These are phyloP conservation scores for Sporopachydermia lactativora DNA, from an alignment of 805 yeast genomes.

Conservation along the genomic window DNA sequence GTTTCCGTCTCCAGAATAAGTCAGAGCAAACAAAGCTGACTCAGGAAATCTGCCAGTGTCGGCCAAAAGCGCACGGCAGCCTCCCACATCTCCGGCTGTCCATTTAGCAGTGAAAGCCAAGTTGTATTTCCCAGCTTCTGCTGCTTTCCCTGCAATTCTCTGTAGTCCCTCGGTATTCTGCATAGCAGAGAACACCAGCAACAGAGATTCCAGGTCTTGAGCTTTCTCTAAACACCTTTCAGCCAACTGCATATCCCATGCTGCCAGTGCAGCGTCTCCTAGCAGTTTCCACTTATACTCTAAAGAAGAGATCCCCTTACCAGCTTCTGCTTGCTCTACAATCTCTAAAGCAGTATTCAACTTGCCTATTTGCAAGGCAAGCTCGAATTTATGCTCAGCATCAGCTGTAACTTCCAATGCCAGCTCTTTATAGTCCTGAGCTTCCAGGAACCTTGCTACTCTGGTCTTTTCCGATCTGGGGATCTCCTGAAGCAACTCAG, in stretches of 20 bases:
- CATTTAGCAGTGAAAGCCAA: conserved; percentile 87
- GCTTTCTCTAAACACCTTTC: conserved; percentile 68
- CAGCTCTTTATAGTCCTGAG: conserved; percentile 75
- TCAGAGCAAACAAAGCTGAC: conserved; percentile 67
- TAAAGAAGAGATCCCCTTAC: conserved; percentile 11
- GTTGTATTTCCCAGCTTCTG: conserved; percentile 66
- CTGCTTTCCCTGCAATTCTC: conserved; percentile 53
- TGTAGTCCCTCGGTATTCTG: conserved; percentile 50
- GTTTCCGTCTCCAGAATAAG: conserved; percentile 42
- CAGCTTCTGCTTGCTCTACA: conserved; percentile 31
- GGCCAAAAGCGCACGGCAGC: conserved; percentile 51
- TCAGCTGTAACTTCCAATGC: conserved; percentile 79
- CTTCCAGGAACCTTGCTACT: conserved; percentile 85
- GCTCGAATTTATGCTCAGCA: conserved; percentile 80
- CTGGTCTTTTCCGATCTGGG: conserved; percentile 55
- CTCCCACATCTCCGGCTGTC: conserved; percentile 59
- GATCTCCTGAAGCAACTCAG: conserved; percentile 39
- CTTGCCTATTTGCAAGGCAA: conserved; percentile 66
- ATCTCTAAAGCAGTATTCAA: conserved; percentile 59
- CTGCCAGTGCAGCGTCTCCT: conserved; percentile 72
- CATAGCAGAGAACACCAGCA: conserved; percentile 70
- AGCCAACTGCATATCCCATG: conserved; percentile 75
- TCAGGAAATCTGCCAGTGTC: conserved; percentile 64
- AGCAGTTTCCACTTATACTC: conserved; percentile 80
- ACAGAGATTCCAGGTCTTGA: conserved; percentile 66